A percentile compares a stretch with the other conserved stretches of the same genome.
Evolutionary conservation across 192 early-diverging fungal genomes (phyloP).

Genomic region (Coemansia sp.): DNA sequence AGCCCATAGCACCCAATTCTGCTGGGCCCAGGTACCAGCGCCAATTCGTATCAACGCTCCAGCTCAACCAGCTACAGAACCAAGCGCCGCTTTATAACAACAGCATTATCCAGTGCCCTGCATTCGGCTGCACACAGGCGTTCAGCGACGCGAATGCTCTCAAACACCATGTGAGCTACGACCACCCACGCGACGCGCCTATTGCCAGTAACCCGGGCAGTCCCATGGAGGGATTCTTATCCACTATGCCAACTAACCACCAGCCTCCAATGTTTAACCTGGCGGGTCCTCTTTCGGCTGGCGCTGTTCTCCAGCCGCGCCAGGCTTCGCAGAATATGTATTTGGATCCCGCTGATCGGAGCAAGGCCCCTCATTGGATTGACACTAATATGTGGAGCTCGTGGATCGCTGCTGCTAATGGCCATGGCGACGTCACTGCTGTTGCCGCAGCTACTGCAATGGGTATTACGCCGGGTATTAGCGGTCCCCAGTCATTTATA

Average conservation of each 20-base stretch:
- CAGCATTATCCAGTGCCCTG: conserved; percentile 29
- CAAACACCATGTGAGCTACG: conserved; percentile 44
- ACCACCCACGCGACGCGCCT: conserved; percentile 24
- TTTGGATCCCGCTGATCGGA: conserved; percentile 17
- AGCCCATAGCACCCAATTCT: conserved; percentile 11
- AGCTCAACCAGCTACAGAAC: conserved; percentile 8
- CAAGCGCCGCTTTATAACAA: conserved; percentile 1
- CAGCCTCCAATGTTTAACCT: conserved; percentile 5
- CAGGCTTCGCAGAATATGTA: conserved; percentile 13
- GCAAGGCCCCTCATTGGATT: conserved; percentile 52
- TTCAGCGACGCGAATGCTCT: conserved; percentile 46
- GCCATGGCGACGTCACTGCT: conserved; percentile 30
- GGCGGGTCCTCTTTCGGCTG: conserved; percentile 1
- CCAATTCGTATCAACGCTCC: conserved; percentile 17
- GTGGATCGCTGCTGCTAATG: conserved; percentile 56
- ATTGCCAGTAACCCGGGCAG: conserved; percentile 40
- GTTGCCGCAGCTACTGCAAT: conserved; percentile 47
- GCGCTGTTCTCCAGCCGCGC: conserved; percentile 9
- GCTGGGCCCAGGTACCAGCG: conserved; percentile 15
- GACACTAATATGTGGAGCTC: conserved; percentile 37
- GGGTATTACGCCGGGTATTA: conserved; percentile 52
- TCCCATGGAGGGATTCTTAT: conserved; percentile 30
- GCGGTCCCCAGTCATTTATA: conserved; percentile 37
- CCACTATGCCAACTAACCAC: conserved; percentile 23
- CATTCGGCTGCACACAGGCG: conserved; percentile 17